phyloP scores from a whole-genome alignment of 2,329 filamentous ascomycete species.

The Aspergillus sp. region DNA sequence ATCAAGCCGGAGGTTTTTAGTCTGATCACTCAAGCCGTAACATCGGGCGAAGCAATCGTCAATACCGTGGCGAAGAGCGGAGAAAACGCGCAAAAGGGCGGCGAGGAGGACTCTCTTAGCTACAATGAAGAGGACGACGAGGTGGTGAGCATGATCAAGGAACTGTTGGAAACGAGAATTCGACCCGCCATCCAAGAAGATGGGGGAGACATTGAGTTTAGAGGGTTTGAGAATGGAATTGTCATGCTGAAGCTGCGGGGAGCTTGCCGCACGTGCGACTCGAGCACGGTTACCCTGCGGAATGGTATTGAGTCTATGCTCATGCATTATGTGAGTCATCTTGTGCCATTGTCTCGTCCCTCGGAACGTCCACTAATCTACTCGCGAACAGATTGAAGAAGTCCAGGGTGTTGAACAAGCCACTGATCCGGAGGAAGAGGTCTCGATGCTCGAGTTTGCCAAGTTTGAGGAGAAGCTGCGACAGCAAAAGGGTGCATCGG shows the following conservation, averaged over 20 bases:
- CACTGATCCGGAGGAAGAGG: conserved; percentile 87
- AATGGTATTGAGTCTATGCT: conserved; percentile 99
- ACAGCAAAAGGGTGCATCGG: conserved; percentile 59
- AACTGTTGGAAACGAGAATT: conserved; percentile 92
- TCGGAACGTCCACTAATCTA: conserved; percentile 10
- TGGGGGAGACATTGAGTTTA: conserved; percentile 94
- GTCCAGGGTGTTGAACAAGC: conserved; percentile 92
- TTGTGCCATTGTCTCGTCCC: conserved; percentile 6
- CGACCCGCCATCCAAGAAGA: conserved; percentile 96
- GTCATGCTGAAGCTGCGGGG: conserved; percentile 88
- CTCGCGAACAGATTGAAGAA: conserved; percentile 76
- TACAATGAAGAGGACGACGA: conserved; percentile 93
- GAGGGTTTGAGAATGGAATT: conserved; percentile 83
- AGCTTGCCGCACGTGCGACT: conserved; percentile 94
- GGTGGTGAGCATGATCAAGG: conserved; percentile 98
- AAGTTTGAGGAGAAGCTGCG: conserved; percentile 88
- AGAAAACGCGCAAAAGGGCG: conserved; percentile 54
- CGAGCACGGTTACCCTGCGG: conserved; percentile 93
- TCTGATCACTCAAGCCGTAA: conserved; percentile 90
- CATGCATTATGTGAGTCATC: conserved; percentile 81
- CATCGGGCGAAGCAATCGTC: conserved; percentile 80
- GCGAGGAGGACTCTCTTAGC: conserved; percentile 70
- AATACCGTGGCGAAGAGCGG: conserved; percentile 67
- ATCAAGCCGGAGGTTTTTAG: conserved; percentile 95
- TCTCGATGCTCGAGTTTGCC: conserved; percentile 84